phyloP scores from a whole-genome alignment of 2,329 filamentous ascomycete species.

The Aspergillus quadrilineatus region DNA sequence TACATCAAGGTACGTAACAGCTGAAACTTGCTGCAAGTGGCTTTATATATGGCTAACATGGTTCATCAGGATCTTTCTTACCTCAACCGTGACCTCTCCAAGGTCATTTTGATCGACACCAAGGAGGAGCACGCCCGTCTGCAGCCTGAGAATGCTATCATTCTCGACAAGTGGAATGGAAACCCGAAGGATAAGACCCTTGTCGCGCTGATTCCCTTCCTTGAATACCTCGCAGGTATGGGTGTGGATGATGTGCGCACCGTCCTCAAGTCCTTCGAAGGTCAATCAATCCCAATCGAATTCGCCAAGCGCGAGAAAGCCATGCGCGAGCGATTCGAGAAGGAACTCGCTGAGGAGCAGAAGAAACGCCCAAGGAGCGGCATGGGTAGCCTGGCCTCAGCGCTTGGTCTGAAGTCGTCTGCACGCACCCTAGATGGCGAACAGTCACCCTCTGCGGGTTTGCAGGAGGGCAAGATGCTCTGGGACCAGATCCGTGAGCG shows the following conservation, averaged over 20 bases:
- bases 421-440: slow-evolving; percentile 64
- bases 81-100: slow-evolving; percentile 91
- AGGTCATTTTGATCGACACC: slow-evolving; percentile 92
- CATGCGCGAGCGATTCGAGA: slow-evolving; percentile 80
- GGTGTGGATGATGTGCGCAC: slow-evolving; percentile 82
- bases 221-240: slow-evolving; percentile 96
- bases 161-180: slow-evolving; percentile 87
- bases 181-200: slow-evolving; percentile 80
- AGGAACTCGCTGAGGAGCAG: slow-evolving; percentile 68
- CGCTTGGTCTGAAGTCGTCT: slow-evolving; percentile 72
- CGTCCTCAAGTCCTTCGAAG: slow-evolving; percentile 83
- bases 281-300: slow-evolving; percentile 83
- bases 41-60: background rate
- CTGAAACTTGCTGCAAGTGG: background rate
- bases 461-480: slow-evolving; percentile 93
- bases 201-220: slow-evolving; percentile 87
- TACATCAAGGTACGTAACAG: slow-evolving; percentile 75
- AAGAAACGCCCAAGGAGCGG: slow-evolving; percentile 61
- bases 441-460: slow-evolving; percentile 69
- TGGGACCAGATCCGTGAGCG: slow-evolving; percentile 91
- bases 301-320: slow-evolving; percentile 86
- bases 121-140: slow-evolving; percentile 76
- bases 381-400: slow-evolving; percentile 66
- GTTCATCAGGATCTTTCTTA: slow-evolving; percentile 80
- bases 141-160: slow-evolving; percentile 95